Base-by-base conservation (phyloP, 2,329 filamentous ascomycete species). In the Ambrosiella beaveri region DNA sequence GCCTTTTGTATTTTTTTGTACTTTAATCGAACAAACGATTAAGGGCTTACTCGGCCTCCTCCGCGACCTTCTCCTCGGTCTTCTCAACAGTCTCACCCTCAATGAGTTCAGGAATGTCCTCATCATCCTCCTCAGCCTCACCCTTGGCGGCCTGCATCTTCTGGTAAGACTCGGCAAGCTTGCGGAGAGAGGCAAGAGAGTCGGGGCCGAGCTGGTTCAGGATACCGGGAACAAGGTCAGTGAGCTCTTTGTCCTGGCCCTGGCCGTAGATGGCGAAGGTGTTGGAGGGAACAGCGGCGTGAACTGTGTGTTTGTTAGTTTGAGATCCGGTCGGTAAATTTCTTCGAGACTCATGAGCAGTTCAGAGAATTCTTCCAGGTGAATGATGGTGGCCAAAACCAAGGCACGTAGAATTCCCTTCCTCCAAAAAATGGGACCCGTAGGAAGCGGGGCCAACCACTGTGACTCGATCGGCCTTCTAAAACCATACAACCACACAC, bases 211-310 rank as follows among this genome's bases (percentile, higher is more conserved):
- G 88, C 80, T 98, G 93, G 85, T 97, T 98, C 64, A 98, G 87
- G 76, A 98, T 98, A 64, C 93, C 93, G 68, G 93, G 93, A 65
- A 98, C 93, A 68, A 98, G 89, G 79, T 98, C 93, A 63, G 93
- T 98, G 65, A 98, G 87, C 79, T 98, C 93, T 83, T 98, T 98
- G 77, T 98, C 93, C 78, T 98, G 93, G 65, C 91, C 93, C 73
- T 88, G 85, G 67, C 93, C 93, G 80, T 97, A 98, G 79, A 98
- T 94, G 75, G 93, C 93, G 74, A 97, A 98, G 73, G 93, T 98
- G 84, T 98, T 98, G 74, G 90, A 83, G 68, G 91, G 89, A 66
- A 97, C 90, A 62, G 93, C 88, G 64, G 91, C 93, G 77, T 98
- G 93, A 65, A 98, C 93, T 98, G 66, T 55, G 47, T 6, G 17